Percentiles rank a stretch among this genome's conserved stretches.
These are phyloP conservation scores for Eutypella sp. DNA, from an alignment of 2,329 filamentous ascomycete species.

Conservation along the genomic window DNA sequence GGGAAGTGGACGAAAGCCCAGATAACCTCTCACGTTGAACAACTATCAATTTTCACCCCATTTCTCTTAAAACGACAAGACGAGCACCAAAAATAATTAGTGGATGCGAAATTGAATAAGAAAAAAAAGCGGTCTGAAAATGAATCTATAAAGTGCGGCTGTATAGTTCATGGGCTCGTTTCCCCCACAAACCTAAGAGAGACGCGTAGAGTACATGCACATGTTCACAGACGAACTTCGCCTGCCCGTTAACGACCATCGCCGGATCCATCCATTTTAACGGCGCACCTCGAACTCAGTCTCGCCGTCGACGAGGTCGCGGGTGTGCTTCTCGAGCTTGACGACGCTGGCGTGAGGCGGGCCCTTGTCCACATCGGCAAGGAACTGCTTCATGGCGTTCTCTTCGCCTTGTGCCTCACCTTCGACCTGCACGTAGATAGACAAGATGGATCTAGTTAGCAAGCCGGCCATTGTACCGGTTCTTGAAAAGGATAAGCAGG, in stretches of 20 bases:
- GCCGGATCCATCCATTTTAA: constrained; percentile 8
- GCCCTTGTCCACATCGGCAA: constrained; percentile 71
- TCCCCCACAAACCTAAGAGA: too few species aligned
- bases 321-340: constrained; percentile 64
- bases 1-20: too few species aligned
- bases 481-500: background rate
- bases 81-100: too few species aligned
- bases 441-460: background rate
- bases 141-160: too few species aligned
- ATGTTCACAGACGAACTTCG: too few species aligned
- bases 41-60: too few species aligned
- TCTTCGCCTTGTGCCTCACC: constrained; percentile 81
- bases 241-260: constrained; percentile 1
- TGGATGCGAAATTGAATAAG: too few species aligned
- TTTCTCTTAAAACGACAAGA: too few species aligned
- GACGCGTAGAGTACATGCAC: too few species aligned
- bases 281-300: constrained; percentile 55
- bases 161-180: too few species aligned
- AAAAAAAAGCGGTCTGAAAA: too few species aligned
- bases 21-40: too few species aligned
- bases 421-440: constrained; percentile 59
- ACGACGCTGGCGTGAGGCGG: constrained; percentile 68
- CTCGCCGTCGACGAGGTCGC: constrained; percentile 63
- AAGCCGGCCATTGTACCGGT: background rate
- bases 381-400: constrained; percentile 60